phyloP scores from a whole-genome alignment of 352 stramenopile species.

The Pythium sp. region DNA sequence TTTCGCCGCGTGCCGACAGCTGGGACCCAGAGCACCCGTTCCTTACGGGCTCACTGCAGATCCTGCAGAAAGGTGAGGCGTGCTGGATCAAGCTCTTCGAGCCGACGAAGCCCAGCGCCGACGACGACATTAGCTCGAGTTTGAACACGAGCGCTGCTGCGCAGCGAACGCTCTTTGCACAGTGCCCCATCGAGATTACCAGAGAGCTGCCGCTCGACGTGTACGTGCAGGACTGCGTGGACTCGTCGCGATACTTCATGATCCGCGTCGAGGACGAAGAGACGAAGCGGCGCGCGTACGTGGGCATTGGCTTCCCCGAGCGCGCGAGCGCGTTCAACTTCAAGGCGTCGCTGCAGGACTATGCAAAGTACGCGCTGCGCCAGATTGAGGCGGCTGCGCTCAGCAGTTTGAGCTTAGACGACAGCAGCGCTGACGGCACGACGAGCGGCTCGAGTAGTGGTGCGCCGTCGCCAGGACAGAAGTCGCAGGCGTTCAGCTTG shows the following conservation, averaged over 20 bases:
- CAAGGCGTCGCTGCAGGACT: constrained; percentile 81
- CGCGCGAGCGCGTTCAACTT: constrained; percentile 82
- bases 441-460: background rate
- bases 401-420: constrained; percentile 5
- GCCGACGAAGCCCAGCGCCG: constrained; percentile 26
- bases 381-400: constrained; percentile 44
- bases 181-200: constrained; percentile 75
- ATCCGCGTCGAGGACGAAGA: constrained; percentile 77
- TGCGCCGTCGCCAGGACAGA: constrained; percentile 24
- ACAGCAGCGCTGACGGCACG: constrained; percentile 1
- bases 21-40: constrained; percentile 85
- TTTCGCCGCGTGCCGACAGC: constrained; percentile 71
- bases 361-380: constrained; percentile 74
- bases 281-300: constrained; percentile 67
- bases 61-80: constrained; percentile 70
- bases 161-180: constrained; percentile 55
- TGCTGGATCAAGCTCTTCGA: constrained; percentile 80
- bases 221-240: constrained; percentile 84
- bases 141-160: background rate
- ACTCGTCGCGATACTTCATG: constrained; percentile 89
- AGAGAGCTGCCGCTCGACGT: constrained; percentile 56
- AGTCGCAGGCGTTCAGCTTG: constrained; percentile 54
- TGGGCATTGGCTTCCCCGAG: constrained; percentile 80
- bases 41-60: constrained; percentile 62
- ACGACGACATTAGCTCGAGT: background rate